Evolutionary conservation across 495 filamentous ascomycete genomes (phyloP).

Genomic region (Eremomyces bilateralis): DNA sequence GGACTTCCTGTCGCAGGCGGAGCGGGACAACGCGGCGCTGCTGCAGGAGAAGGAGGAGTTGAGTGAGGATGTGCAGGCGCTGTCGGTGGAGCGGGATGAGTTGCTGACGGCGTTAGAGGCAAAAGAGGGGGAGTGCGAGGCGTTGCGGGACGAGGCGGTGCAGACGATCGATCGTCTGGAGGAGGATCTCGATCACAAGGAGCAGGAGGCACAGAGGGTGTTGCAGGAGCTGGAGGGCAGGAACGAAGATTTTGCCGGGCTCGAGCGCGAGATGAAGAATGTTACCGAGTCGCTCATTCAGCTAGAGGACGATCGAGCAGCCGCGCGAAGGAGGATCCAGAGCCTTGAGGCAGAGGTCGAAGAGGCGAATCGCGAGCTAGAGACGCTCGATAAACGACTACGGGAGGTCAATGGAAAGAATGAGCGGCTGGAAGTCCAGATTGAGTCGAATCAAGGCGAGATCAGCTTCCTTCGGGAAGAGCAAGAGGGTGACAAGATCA

Average conservation of each 20-base stretch:
- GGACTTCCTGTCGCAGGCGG: conserved; percentile 17
- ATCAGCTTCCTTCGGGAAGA: conserved; percentile 91
- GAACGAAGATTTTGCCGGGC: conserved; percentile 59
- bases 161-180: conserved; percentile 71
- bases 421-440: conserved; percentile 66
- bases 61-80: conserved; percentile 46
- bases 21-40: conserved; percentile 16
- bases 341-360: conserved; percentile 18
- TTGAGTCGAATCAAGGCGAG: conserved; percentile 79
- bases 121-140: conserved; percentile 58
- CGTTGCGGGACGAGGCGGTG: conserved; percentile 57
- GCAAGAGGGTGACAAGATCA: conserved; percentile 94
- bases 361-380: conserved; percentile 23
- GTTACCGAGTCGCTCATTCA: conserved; percentile 66
- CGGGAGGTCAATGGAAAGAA: conserved; percentile 57
- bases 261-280: conserved; percentile 79
- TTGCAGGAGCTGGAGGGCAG: conserved; percentile 45
- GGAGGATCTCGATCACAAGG: conserved; percentile 48
- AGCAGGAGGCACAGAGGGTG: conserved; percentile 48
- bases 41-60: conserved; percentile 16
- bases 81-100: conserved; percentile 75
- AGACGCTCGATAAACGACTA: conserved; percentile 37
- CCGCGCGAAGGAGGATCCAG: conserved; percentile 16
- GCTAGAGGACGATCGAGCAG: conserved; percentile 57
- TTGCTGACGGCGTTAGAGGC: conserved; percentile 56